Percentiles rank a stretch among this genome's conserved stretches.
phyloP scores from a whole-genome alignment of 2,329 filamentous ascomycete genomes.

The Aspergillus sp. region DNA sequence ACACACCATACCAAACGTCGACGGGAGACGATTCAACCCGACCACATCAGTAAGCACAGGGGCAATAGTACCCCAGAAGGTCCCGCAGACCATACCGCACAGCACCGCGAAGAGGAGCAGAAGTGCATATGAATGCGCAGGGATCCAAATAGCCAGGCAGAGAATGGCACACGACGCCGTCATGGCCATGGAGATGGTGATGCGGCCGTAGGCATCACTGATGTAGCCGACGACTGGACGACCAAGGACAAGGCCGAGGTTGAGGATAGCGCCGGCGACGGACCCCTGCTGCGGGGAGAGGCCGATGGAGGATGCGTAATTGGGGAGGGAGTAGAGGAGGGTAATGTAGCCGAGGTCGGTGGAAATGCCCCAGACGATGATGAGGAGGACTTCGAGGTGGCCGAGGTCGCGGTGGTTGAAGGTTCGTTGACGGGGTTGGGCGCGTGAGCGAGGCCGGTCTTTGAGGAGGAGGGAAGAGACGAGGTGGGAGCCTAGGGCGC shows the following conservation, averaged over 20 bases:
- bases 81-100: slow-evolving; percentile 48
- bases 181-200: slow-evolving; percentile 4
- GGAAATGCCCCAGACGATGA: slow-evolving; percentile 44
- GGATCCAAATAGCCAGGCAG: slow-evolving; percentile 47
- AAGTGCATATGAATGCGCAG: slow-evolving; percentile 45
- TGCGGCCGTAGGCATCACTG: slow-evolving; percentile 6
- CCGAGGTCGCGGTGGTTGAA: not conserved
- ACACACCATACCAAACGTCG: slow-evolving; percentile 18
- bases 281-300: slow-evolving; percentile 4
- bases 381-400: slow-evolving; percentile 7
- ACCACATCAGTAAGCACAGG: slow-evolving; percentile 19
- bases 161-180: slow-evolving; percentile 1
- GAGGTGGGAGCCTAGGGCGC: slow-evolving; percentile 23
- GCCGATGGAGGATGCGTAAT: slow-evolving; percentile 8
- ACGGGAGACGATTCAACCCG: slow-evolving; percentile 14
- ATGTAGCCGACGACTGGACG: slow-evolving; percentile 5
- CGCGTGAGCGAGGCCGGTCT: slow-evolving; percentile 14
- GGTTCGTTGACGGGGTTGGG: not conserved
- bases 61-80: slow-evolving; percentile 45
- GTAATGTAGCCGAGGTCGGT: slow-evolving; percentile 32
- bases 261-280: slow-evolving; percentile 7
- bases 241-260: slow-evolving; percentile 5
- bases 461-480: slow-evolving; percentile 29
- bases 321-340: slow-evolving; percentile 6
- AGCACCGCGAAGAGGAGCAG: slow-evolving; percentile 49